Percentiles rank a stretch among this genome's conserved stretches.
Conservation (phyloP, 805 yeast genomes). For the Saturnispora hagleri region DNA sequence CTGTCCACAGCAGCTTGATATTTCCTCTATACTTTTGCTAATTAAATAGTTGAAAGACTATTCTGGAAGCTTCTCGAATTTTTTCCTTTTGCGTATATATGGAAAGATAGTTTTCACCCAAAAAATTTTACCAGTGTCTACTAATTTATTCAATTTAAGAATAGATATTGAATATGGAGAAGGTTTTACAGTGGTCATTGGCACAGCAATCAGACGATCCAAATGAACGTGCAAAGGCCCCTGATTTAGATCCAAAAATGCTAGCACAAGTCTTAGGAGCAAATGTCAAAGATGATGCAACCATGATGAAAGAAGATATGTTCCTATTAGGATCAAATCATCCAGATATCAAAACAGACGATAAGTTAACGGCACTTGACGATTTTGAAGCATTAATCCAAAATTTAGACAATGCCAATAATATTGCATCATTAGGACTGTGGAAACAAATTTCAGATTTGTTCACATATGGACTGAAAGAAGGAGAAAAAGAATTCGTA, state of each 20-base stretch:
- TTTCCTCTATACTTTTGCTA: not conserved
- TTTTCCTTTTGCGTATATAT: not conserved
- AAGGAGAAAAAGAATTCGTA: slow-evolving; percentile 32
- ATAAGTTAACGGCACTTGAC: slow-evolving; percentile 70
- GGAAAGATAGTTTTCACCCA: not conserved
- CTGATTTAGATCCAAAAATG: slow-evolving; percentile 71
- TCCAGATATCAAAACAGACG: slow-evolving; percentile 51
- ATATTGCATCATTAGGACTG: slow-evolving; percentile 69
- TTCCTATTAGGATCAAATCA: slow-evolving; percentile 38
- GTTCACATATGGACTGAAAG: slow-evolving; percentile 45
- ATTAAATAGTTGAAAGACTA: not conserved
- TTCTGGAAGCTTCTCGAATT: not conserved
- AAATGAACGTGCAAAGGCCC: slow-evolving; percentile 52
- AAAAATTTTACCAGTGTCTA: not conserved
- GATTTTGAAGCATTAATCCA: slow-evolving; percentile 91
- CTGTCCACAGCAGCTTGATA: not conserved
- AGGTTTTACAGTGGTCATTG: slow-evolving; percentile 84
- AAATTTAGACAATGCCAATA: slow-evolving; percentile 90
- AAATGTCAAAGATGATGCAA: slow-evolving; percentile 68
- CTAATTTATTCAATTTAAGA: not conserved
- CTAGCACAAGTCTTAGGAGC: slow-evolving; percentile 70
- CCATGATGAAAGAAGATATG: slow-evolving; percentile 75
- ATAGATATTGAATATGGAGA: slow-evolving; percentile 55
- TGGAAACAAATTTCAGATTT: slow-evolving; percentile 47
- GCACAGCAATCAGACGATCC: slow-evolving; percentile 67